These are phyloP conservation scores for Chlamydomonas applanata DNA, from an alignment of 139 green algal genomes.

Conservation along the genomic window DNA sequence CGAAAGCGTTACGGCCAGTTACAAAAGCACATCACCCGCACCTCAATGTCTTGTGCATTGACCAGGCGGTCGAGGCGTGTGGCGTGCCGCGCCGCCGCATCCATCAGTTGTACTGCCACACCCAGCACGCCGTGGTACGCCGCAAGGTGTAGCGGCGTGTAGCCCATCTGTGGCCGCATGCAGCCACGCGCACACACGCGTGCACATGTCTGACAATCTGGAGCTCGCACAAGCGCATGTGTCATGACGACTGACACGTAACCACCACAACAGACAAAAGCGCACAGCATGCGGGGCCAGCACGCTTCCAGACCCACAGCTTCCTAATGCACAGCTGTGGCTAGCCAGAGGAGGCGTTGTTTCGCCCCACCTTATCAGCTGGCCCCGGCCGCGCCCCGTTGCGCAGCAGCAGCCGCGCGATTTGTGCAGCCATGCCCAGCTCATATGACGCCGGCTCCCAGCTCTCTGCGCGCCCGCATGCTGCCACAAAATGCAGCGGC, in stretches of 20 bases:
- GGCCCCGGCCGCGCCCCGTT: not conserved
- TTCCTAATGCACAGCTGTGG: no score
- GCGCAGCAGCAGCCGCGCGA: constrained; percentile 2
- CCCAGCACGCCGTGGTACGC: constrained; percentile 8
- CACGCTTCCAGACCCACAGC: no score
- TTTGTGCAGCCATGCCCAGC: not conserved
- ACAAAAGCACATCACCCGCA: no score
- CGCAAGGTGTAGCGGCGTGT: constrained; percentile 11
- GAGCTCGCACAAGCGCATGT: no score
- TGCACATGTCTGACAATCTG: not conserved
- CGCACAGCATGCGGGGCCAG: no score
- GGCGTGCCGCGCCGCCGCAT: not conserved
- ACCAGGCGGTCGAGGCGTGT: not conserved
- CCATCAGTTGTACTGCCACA: not conserved
- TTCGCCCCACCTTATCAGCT: not conserved
- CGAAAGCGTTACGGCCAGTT: no score
- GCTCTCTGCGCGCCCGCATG: not conserved
- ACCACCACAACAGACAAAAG: no score
- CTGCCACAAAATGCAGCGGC: not conserved
- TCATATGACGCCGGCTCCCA: not conserved
- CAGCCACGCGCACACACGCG: not conserved
- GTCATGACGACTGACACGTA: no score
- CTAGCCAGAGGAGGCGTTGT: no score
- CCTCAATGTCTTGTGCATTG: constrained; percentile 1
- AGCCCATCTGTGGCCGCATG: constrained; percentile 10